Base-by-base conservation (phyloP, 352 stramenopile genomes). In the Pythium aristosporum region DNA sequence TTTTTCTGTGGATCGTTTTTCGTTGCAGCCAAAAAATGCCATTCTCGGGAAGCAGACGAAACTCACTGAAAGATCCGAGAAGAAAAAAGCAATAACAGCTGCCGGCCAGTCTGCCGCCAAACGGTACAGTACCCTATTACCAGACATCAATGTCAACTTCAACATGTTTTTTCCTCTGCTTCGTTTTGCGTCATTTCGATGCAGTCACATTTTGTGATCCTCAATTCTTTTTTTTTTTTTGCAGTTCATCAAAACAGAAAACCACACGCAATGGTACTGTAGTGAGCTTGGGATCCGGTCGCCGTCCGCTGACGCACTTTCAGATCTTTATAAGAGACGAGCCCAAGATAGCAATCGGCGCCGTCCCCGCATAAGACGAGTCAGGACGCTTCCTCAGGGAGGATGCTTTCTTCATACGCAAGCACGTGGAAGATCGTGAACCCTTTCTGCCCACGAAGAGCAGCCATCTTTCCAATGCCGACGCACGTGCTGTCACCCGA, bases 401-500 rank as follows among this genome's bases (percentile, higher is more conserved):
- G 34, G 34, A 39, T 39, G 34, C 34, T 10, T 39, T 39, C 34
- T 13, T 39, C 34, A 39, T 30, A 13, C 34, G 34, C 34, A 39
- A 10, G 34, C 11, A 7, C 34, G 34, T 39, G 34, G 11, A 39
- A 7, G 34, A 39, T 39, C 34, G 6, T 13, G 34, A 1, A 39
- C 3, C 34, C 34, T 39, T 10, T 39, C 34, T 39, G 34, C 6
- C 41, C n/a, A 10, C 6, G 41, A n/a, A 47, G 41, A 47, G 41
- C 41, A 47, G 41, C 41, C 41, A 47, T 47, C 41, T 15, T 16
- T 39, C 34, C 34, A 2, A 63, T 71, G 65, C 41, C 59, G 36
- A 25, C 32, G 28, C 52, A 20, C 9, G 43, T 48, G 54, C 63
- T 66, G 12, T 52, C 49, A 12, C 6, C 49, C 3, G 68, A 61